A percentile compares a stretch with the other conserved stretches of the same genome.
phyloP scores from a whole-genome alignment of 306 rosid species.

The Vigna reflexopilosa region DNA sequence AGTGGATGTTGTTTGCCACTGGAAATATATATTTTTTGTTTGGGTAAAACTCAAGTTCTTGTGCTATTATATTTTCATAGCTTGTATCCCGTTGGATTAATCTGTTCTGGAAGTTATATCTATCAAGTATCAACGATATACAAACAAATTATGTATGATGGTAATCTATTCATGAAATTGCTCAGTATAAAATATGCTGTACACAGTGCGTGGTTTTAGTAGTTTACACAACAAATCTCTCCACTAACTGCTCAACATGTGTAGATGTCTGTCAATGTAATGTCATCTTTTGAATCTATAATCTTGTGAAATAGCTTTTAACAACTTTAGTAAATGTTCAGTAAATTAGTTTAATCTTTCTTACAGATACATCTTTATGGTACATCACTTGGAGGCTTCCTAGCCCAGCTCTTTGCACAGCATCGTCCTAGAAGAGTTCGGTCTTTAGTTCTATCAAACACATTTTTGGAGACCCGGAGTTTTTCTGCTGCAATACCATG shows the following conservation, averaged over 20 bases:
- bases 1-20: slow-evolving; percentile 3
- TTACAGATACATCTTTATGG: slow-evolving; percentile 97
- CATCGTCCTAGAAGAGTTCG: slow-evolving; percentile 97
- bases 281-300: slow-evolving; percentile 32
- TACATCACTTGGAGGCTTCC: slow-evolving; percentile 97
- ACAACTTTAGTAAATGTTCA: slow-evolving; percentile 29
- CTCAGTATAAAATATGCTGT: slow-evolving; percentile 20
- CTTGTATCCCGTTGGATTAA: slow-evolving; percentile 10
- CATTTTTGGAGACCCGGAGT: slow-evolving; percentile 84
- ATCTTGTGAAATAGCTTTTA: slow-evolving; percentile 23
- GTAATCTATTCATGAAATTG: slow-evolving; percentile 3
- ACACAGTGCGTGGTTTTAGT: slow-evolving; percentile 6
- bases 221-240: slow-evolving; percentile 15
- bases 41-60: slow-evolving; percentile 12
- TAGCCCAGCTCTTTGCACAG: slow-evolving; percentile 98
- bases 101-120: slow-evolving; percentile 35
- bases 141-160: not conserved
- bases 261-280: slow-evolving; percentile 29
- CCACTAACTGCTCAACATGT: slow-evolving; percentile 1
- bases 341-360: slow-evolving; percentile 42
- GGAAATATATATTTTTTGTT: slow-evolving; percentile 29
- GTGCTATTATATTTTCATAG: slow-evolving; percentile 28
- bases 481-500: slow-evolving; percentile 96
- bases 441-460: slow-evolving; percentile 85
- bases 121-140: not conserved